These are phyloP conservation scores for Russula virescens DNA, from an alignment of 768 basidiomycete genomes.

Conservation along the genomic window DNA sequence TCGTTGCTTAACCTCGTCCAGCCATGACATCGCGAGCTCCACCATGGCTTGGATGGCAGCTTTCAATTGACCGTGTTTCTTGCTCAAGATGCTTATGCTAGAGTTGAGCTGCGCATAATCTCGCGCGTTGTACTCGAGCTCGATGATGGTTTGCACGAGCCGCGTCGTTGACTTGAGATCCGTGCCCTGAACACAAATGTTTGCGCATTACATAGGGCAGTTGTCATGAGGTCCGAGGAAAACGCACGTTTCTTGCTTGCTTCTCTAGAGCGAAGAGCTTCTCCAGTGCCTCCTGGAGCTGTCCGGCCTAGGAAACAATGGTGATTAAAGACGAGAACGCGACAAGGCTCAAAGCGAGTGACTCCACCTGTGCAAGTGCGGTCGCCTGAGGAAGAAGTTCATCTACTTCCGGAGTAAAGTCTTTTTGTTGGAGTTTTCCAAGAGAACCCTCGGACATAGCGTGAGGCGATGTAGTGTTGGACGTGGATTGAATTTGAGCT, in stretches of 20 bases:
- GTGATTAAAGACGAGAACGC: background rate
- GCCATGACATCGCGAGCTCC: slow-evolving; percentile 76
- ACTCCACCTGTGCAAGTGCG: slow-evolving; percentile 61
- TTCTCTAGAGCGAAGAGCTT: slow-evolving; percentile 88
- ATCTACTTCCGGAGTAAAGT: slow-evolving; percentile 81
- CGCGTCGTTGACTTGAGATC: slow-evolving; percentile 89
- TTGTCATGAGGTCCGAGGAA: slow-evolving; percentile 15
- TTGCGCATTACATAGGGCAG: background rate
- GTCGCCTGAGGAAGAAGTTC: slow-evolving; percentile 64
- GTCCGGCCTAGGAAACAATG: slow-evolving; percentile 52
- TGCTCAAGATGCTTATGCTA: slow-evolving; percentile 64
- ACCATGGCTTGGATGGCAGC: slow-evolving; percentile 87
- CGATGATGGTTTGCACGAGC: slow-evolving; percentile 66
- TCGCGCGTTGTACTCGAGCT: slow-evolving; percentile 65
- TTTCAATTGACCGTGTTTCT: slow-evolving; percentile 97
- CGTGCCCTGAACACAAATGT: slow-evolving; percentile 55
- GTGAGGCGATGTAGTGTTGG: slow-evolving; percentile 26
- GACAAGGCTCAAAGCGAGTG: background rate
- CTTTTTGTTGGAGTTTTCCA: slow-evolving; percentile 76
- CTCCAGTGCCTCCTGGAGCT: slow-evolving; percentile 82
- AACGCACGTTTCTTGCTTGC: slow-evolving; percentile 85
- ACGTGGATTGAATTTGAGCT: background rate
- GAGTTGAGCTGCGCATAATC: slow-evolving; percentile 69
- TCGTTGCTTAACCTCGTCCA: slow-evolving; percentile 64
- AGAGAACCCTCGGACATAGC: slow-evolving; percentile 57